Percentiles rank a stretch among this genome's conserved stretches.
phyloP scores from a whole-genome alignment of 1,284 basidiomycete genomes.

The Irpex rosettiformis region DNA sequence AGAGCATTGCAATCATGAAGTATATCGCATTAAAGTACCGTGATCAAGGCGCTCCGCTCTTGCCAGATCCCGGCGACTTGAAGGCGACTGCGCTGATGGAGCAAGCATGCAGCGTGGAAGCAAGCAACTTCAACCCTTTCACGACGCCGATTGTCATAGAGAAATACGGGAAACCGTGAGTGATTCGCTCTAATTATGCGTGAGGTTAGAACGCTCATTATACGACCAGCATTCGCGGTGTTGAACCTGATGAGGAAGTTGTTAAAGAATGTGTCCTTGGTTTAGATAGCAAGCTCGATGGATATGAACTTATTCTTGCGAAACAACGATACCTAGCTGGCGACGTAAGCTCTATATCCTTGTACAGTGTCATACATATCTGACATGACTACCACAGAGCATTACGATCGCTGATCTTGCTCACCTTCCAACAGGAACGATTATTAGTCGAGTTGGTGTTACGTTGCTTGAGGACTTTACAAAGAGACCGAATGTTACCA shows the following conservation, averaged over 20 bases:
- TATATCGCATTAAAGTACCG: slow-evolving; percentile 46
- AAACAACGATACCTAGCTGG: not conserved
- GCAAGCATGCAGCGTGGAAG: slow-evolving; percentile 52
- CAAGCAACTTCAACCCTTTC: slow-evolving; percentile 46
- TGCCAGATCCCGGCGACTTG: slow-evolving; percentile 27
- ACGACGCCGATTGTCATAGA: slow-evolving; percentile 39
- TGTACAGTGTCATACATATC: not conserved
- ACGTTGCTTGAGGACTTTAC: slow-evolving; percentile 18
- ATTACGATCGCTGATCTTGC: slow-evolving; percentile 50
- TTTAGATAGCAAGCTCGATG: not conserved
- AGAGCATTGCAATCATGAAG: slow-evolving; percentile 51
- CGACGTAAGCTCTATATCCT: not conserved
- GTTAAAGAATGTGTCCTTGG: not conserved
- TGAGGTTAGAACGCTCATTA: not conserved
- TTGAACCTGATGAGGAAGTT: not conserved
- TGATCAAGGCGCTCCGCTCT: slow-evolving; percentile 31
- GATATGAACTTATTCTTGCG: not conserved
- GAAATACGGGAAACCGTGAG: slow-evolving; percentile 44
- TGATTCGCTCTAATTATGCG: not conserved
- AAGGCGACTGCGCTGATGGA: slow-evolving; percentile 46
- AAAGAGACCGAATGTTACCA: slow-evolving; percentile 28
- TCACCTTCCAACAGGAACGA: slow-evolving; percentile 44
- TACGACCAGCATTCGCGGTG: not conserved
- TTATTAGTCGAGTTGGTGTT: slow-evolving; percentile 18
- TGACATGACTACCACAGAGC: slow-evolving; percentile 23